Base-by-base conservation (phyloP, 108 stramenopile genomes). In the Hondaea fermentalgiana region DNA sequence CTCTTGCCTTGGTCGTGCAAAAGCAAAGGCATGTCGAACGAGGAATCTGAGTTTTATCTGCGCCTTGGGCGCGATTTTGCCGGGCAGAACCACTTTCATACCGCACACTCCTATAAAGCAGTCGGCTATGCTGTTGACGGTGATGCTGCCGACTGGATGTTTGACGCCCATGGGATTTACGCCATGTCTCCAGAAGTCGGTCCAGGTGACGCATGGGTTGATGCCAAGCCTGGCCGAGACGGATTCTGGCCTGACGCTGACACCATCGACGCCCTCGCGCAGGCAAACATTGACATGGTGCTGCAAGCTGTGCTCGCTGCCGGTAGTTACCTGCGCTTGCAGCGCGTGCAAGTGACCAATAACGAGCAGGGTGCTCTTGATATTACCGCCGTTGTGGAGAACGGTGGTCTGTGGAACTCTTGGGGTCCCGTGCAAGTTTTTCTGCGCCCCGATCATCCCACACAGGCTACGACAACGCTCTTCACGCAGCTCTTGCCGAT, bases 61-160 rank as follows among this genome's bases (percentile, higher is more conserved):
- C 19, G 51, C 6, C 4, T 53, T 6, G 76, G 76, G 0, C 45
- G 51, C 51, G 76, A 83, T 25, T 53, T 83, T 35, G 45, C 76
- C 51, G 76, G 49, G 10, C 16, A 47, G 49, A 83, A 83, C 51
- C 76, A 83, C 28, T 89, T 43, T 14, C 12, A 6, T 5, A 35
- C 29, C 5, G 88, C 87, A 25, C 69, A 76, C 2, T 29, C 88
- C 28, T 88, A 3, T 23, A 51, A 71, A 3, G 88, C n/a, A 6
- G 45, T 29, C 49, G 43, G 28, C 29, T 89, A 89, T 44, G n/a
- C 87, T 5, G 89, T 88, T 5, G n/a, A 55, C 10, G 89, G 89
- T 4, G 89, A 89, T 17, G 89, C 89, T 29, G 87, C 58, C 25
- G 89, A 89, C 83, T 87, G 72, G 72, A 89, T 89, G 89, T 57